A percentile compares a stretch with the other conserved stretches of the same genome.
These are phyloP conservation scores for Boletus pseudopeckii DNA, from an alignment of 768 basidiomycete species.

Conservation along the genomic window DNA sequence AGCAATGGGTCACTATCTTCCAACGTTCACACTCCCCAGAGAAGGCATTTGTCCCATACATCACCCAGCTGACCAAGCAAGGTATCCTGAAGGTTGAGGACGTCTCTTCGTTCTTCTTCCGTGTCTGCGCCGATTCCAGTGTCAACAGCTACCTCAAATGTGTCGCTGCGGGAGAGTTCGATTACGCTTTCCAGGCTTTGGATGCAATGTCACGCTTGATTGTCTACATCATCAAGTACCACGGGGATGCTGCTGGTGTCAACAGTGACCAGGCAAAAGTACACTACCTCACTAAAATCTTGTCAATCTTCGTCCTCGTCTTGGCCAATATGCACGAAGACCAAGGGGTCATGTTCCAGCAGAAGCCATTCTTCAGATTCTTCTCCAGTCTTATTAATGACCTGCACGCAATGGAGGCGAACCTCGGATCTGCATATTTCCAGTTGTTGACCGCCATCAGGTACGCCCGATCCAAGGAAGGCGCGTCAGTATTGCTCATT, in stretches of 20 bases:
- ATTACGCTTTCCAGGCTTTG: constrained; percentile 83
- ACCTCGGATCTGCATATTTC: constrained; percentile 87
- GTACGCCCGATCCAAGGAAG: constrained; percentile 36
- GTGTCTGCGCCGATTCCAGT: constrained; percentile 93
- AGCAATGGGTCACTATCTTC: constrained; percentile 95
- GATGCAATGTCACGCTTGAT: constrained; percentile 95
- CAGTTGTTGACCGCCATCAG: constrained; percentile 84
- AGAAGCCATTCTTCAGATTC: constrained; percentile 98
- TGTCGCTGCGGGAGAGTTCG: constrained; percentile 65
- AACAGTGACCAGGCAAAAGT: constrained; percentile 95
- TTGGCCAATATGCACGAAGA: constrained; percentile 95
- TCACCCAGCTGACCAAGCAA: constrained; percentile 95
- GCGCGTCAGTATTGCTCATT: background rate
- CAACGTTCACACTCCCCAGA: constrained; percentile 88
- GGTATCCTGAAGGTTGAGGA: constrained; percentile 96
- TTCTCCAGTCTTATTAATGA: constrained; percentile 96
- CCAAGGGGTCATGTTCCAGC: constrained; percentile 85
- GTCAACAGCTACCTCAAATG: constrained; percentile 85
- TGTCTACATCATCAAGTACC: constrained; percentile 98
- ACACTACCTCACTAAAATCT: constrained; percentile 93
- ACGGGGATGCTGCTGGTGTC: constrained; percentile 90
- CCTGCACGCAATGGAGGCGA: constrained; percentile 78
- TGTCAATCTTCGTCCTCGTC: constrained; percentile 95
- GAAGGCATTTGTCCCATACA: constrained; percentile 93
- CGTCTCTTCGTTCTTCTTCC: constrained; percentile 96